Base-by-base conservation (phyloP, 2,329 filamentous ascomycete species). In the Trichoderma semiorbis region DNA sequence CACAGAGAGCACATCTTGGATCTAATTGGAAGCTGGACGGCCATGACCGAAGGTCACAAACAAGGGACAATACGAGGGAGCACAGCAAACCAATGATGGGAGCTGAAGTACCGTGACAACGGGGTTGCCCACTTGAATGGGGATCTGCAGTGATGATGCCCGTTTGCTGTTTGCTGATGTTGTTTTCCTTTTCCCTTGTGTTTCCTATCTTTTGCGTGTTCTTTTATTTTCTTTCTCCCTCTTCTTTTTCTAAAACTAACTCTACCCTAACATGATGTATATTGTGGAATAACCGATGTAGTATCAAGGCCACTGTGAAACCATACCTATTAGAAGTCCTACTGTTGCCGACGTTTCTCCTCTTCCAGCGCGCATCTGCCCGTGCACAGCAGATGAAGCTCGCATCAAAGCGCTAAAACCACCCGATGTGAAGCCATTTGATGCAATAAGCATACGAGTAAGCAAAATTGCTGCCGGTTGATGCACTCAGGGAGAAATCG, bases 11-110 rank as follows among this genome's bases (percentile, higher is more conserved):
- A 32, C 43, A 24, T 32, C 30, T 24, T 30, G n/a, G 34, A 30
- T 64, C 32, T 64, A 53, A 62, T 66, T 61, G 62, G 70, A 30
- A 69, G 57, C 63, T 68, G 24, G 2, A 26, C 57, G 70, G 68
- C 30, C 34, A 39, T 50, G 57, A 28, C 55, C 66, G 55, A 61
- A 34, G 28, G 36, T 50, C 34, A 30, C 53, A 34, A 50, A 61
- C 57, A 61, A 26, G 57, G 58, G 26, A 36, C 28, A 53, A 62
- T 69, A 69, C 67, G 67, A 62, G 67, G 39, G 7, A 10, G 39
- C 28, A 16, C 57, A 50, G 55, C 55, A 69, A 69, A 43, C 32
- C 43, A 30, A 11, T 39, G 24, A 57, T 57, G 34, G 14, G 53
- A 5, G 32, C 24, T 21, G 14, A 69, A 14, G 66, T 69, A 69